Evolutionary conservation across 2,329 filamentous ascomycete genomes (phyloP).

Genomic region (Sordariomycetes sp.): DNA sequence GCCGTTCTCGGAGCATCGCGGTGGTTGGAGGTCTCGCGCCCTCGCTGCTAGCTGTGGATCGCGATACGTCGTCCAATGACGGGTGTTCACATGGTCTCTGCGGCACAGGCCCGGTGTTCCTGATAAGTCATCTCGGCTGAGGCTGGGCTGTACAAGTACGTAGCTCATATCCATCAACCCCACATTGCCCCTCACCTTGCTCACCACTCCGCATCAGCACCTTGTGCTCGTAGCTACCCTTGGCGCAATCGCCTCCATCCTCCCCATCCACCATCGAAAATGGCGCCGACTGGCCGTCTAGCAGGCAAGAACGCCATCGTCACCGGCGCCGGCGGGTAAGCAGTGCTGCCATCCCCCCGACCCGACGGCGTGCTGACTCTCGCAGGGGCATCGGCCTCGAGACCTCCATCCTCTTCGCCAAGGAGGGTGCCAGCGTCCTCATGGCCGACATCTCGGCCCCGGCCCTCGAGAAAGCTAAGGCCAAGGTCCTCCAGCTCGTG

Average conservation of each 20-base stretch:
- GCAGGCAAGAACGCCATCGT: conserved; percentile 55
- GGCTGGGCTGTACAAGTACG: background rate
- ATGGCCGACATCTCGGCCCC: conserved; percentile 75
- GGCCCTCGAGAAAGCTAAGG: conserved; percentile 62
- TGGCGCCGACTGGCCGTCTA: conserved; percentile 31
- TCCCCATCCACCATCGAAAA: conserved; percentile 4
- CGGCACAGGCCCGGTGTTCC: too few species aligned
- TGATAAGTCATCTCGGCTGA: background rate
- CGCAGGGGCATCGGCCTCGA: conserved; percentile 81
- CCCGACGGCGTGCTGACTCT: background rate
- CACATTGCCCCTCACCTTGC: background rate
- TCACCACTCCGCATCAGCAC: background rate
- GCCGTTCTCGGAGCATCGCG: too few species aligned
- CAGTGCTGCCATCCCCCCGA: conserved; percentile 7
- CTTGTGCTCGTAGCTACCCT: background rate
- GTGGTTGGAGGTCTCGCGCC: too few species aligned
- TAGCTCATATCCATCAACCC: background rate
- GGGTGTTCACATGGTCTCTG: too few species aligned
- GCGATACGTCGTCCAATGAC: too few species aligned
- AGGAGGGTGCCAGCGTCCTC: conserved; percentile 75
- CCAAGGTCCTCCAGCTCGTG: conserved; percentile 62
- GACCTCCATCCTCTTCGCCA: conserved; percentile 78
- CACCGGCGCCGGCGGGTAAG: conserved; percentile 77
- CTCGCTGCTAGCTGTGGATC: too few species aligned
- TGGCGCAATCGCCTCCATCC: background rate